Conservation (phyloP, 2,329 filamentous ascomycete species). For the Lachnellula subtilissima region DNA sequence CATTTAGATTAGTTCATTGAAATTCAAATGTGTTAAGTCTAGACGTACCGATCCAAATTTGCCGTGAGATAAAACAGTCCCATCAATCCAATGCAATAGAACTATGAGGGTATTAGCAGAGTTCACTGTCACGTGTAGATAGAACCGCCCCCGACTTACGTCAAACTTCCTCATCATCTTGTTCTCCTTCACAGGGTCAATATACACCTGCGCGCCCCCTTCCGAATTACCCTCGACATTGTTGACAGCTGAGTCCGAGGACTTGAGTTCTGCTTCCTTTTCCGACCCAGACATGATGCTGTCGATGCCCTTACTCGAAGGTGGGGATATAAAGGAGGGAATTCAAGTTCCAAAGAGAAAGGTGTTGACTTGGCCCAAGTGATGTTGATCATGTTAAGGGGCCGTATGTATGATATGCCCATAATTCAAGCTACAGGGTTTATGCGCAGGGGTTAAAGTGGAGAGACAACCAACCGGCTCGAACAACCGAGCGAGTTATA, state of each 20-base stretch:
- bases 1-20: background rate
- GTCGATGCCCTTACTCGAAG: too few relatives aligned
- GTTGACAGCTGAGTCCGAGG: background rate
- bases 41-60: slow-evolving; percentile 43
- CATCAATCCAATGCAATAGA: slow-evolving; percentile 33
- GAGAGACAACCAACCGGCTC: background rate
- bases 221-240: background rate
- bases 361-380: too few relatives aligned
- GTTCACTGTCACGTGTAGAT: background rate
- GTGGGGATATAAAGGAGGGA: too few relatives aligned
- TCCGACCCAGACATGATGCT: background rate
- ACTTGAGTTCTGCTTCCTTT: background rate
- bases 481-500: background rate
- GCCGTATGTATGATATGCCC: too few relatives aligned
- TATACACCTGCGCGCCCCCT: slow-evolving; percentile 6
- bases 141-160: slow-evolving; percentile 20
- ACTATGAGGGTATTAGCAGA: slow-evolving; percentile 24
- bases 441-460: background rate
- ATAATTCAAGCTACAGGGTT: too few relatives aligned
- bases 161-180: slow-evolving; percentile 44
- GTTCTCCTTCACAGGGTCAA: slow-evolving; percentile 41
- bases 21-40: background rate
- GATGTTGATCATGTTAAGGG: too few relatives aligned
- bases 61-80: slow-evolving; percentile 50
- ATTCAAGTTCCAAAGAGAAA: too few relatives aligned